Conservation (phyloP, 2,329 filamentous ascomycete genomes). For the Ascochyta clinopodiicola region DNA sequence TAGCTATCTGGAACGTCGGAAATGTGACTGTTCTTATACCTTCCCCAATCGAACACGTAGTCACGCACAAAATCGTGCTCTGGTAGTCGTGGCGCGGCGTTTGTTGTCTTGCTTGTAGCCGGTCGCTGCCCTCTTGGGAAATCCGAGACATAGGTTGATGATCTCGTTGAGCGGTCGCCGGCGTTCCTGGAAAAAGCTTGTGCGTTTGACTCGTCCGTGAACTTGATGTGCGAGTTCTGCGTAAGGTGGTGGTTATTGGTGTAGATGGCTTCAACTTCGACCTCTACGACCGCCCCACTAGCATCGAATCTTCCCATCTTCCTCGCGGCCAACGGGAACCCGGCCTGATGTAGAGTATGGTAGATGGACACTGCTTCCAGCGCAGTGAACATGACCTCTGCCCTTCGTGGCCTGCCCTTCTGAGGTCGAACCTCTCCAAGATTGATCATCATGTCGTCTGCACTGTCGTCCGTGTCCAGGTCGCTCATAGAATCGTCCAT, state of each 20-base stretch:
- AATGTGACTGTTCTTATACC: conserved; percentile 25
- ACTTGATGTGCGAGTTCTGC: conserved; percentile 8
- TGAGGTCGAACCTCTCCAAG: conserved; percentile 20
- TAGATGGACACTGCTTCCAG: conserved; percentile 27
- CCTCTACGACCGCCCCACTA: conserved; percentile 14
- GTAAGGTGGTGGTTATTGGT: background rate
- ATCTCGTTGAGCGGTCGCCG: conserved; percentile 3
- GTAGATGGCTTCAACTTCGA: conserved; percentile 7
- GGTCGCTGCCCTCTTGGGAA: conserved; percentile 20
- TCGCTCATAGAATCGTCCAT: conserved; percentile 15
- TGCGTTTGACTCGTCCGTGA: background rate
- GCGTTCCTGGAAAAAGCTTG: background rate
- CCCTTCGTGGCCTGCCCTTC: conserved; percentile 3
- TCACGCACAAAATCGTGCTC: conserved; percentile 20
- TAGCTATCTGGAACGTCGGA: conserved; percentile 29
- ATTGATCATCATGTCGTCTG: conserved; percentile 33
- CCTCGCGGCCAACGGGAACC: conserved; percentile 23
- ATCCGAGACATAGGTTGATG: conserved; percentile 7
- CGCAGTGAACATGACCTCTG: conserved; percentile 30
- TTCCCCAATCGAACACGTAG: conserved; percentile 32
- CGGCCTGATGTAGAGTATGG: conserved; percentile 16
- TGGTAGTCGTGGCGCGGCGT: conserved; percentile 18
- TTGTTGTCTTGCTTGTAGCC: conserved; percentile 6
- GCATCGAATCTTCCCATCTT: conserved; percentile 21
- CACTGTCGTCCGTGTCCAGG: conserved; percentile 20